Percentiles rank a stretch among this genome's conserved stretches.
These are phyloP conservation scores for Mallotus repandus DNA, from an alignment of 441 rosid genomes.

Conservation along the genomic window DNA sequence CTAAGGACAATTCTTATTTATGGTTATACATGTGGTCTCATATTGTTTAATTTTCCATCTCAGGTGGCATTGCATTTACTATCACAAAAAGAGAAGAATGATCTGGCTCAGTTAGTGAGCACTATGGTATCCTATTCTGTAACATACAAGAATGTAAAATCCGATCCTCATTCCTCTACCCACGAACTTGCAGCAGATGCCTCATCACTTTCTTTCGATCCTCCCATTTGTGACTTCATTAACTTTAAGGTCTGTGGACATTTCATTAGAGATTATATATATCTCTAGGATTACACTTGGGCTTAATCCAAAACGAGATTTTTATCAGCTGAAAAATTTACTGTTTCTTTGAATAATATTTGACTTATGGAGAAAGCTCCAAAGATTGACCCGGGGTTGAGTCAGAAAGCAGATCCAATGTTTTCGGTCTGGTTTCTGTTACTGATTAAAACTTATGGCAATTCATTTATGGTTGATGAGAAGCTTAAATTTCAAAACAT, in stretches of 20 bases:
- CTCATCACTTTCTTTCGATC: constrained; percentile 64
- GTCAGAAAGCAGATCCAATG: background rate
- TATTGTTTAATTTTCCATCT: constrained; percentile 25
- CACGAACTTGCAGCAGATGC: constrained; percentile 52
- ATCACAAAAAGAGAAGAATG: constrained; percentile 73
- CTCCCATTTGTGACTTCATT: constrained; percentile 66
- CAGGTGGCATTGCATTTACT: constrained; percentile 88
- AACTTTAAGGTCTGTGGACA: constrained; percentile 62
- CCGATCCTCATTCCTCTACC: constrained; percentile 39
- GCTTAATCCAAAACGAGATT: background rate
- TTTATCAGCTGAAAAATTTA: background rate
- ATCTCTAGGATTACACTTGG: background rate
- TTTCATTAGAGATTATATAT: constrained; percentile 2
- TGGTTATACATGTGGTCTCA: constrained; percentile 14
- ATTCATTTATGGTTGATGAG: background rate
- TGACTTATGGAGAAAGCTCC: background rate
- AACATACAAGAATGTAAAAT: constrained; percentile 63
- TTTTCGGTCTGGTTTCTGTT: background rate
- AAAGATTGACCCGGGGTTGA: too few species aligned
- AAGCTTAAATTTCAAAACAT: background rate
- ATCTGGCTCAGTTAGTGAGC: constrained; percentile 61
- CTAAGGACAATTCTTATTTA: background rate
- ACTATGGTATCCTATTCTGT: constrained; percentile 74
- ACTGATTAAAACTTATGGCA: background rate
- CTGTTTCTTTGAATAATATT: background rate